Base-by-base conservation (phyloP, 768 basidiomycete species). In the Xerocomellus chrysenteron region DNA sequence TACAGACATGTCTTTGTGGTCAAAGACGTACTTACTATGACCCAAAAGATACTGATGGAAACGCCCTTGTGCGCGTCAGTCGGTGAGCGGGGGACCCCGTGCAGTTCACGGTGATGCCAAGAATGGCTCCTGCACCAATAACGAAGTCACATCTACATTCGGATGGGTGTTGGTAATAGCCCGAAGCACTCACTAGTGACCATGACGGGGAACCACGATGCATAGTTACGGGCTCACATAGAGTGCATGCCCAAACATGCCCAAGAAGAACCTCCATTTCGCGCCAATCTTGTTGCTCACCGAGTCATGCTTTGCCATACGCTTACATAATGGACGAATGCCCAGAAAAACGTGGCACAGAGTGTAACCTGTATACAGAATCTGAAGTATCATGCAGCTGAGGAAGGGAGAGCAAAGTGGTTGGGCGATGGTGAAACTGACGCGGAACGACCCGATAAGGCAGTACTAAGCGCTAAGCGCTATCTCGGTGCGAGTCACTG, bases 31-130 rank as follows among this genome's bases (percentile, higher is more conserved):
- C 32, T 11, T 32, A 32, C 32, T 11, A 32, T 11, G 32, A 11
- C 11, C 11, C 11, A 10, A 32, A 4, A 32, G 32, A 11, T 32
- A 11, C 30, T 30, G 30, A 30, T 9, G 30, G 10, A 32, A 32
- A 32, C 32, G 32, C 32, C 32, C 32, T 32, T 11, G 11, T 32
- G 32, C 32, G 32, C 11, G 10, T 32, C 32, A 11, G 32, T 32
- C 32, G 32, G 32, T 11, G 32, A 32, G 32, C 32, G 12, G 12
- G 7, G 85, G 82, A 12, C 88, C 90, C 63, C 90, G 89, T 1
- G 88, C 87, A 0, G 88, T 85, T 90, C 89, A 91, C 7, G 91
- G 84, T 87, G 47, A 90, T 64, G 8, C 90, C 90, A 11, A 90
- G 83, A 54, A 88, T 69, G 42, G 85, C 85, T 9, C 89, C 89